phyloP scores from a whole-genome alignment of 1,284 basidiomycete genomes.

The Sphagnurus paluster region DNA sequence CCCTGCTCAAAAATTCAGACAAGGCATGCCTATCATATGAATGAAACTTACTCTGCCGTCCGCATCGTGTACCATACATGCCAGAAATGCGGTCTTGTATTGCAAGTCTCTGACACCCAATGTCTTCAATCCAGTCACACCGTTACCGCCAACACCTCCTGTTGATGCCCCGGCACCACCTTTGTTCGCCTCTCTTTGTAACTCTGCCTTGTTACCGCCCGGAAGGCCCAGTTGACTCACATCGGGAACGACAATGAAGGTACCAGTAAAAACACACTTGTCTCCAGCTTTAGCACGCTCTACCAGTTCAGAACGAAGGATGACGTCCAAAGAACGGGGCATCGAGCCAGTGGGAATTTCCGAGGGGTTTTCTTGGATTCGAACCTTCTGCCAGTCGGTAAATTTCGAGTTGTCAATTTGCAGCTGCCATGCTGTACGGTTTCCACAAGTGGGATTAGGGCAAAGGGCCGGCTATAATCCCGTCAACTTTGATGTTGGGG shows the following conservation, averaged over 20 bases:
- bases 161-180: constrained; percentile 59
- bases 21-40: not conserved
- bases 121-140: constrained; percentile 93
- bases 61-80: constrained; percentile 94
- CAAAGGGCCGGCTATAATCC: constrained; percentile 83
- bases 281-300: constrained; percentile 99
- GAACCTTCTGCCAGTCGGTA: constrained; percentile 99
- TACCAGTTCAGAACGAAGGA: constrained; percentile 93
- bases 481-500: constrained; percentile 7
- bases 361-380: constrained; percentile 98
- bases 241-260: constrained; percentile 98
- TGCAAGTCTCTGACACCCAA: constrained; percentile 94
- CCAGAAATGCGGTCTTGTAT: constrained; percentile 98
- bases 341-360: constrained; percentile 99
- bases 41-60: constrained; percentile 72
- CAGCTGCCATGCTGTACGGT: constrained; percentile 89
- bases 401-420: constrained; percentile 97
- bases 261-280: constrained; percentile 97
- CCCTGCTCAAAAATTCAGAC: constrained; percentile 41
- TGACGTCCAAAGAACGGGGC: constrained; percentile 96
- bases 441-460: constrained; percentile 91
- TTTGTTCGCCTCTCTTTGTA: constrained; percentile 84
- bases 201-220: constrained; percentile 89
- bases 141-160: constrained; percentile 77
- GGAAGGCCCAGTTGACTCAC: constrained; percentile 95